Evolutionary conservation across 768 basidiomycete species (phyloP).

Genomic region (Ramaria rubella): DNA sequence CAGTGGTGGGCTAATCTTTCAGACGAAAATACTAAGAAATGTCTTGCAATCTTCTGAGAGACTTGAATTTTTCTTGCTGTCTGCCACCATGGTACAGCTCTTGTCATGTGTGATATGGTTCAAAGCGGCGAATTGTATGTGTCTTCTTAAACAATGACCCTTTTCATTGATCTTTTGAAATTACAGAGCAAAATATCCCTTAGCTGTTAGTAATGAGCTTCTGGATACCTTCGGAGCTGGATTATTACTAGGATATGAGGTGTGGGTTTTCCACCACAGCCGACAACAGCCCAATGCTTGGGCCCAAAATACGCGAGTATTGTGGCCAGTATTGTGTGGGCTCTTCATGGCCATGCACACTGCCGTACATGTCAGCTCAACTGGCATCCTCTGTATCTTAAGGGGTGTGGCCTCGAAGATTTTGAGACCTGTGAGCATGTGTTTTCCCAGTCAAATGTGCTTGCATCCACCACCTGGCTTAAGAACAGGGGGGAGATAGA

Average conservation of each 20-base stretch:
- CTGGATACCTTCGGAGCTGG: slow-evolving; percentile 18
- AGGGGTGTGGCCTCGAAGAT: slow-evolving; percentile 22
- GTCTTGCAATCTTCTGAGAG: slow-evolving; percentile 29
- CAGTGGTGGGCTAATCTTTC: slow-evolving; percentile 29
- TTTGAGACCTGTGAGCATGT: slow-evolving; percentile 24
- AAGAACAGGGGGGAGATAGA: too few relatives aligned
- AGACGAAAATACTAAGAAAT: slow-evolving; percentile 11
- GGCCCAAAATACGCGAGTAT: background rate
- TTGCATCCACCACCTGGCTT: slow-evolving; percentile 20
- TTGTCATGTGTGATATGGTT: slow-evolving; percentile 29
- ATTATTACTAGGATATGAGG: slow-evolving; percentile 21
- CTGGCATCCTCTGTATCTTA: slow-evolving; percentile 23
- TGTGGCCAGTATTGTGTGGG: background rate
- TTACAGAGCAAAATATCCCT: slow-evolving; percentile 25
- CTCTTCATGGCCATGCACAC: background rate
- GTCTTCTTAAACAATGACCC: slow-evolving; percentile 24
- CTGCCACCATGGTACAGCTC: slow-evolving; percentile 30
- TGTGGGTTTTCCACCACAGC: slow-evolving; percentile 19
- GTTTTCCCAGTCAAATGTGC: slow-evolving; percentile 21
- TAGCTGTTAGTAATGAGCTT: slow-evolving; percentile 18
- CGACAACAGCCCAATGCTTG: background rate
- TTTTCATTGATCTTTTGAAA: background rate
- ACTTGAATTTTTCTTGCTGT: slow-evolving; percentile 31
- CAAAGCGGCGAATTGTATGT: slow-evolving; percentile 32
- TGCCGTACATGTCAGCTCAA: slow-evolving; percentile 22